Percentiles rank a stretch among this genome's conserved stretches.
Conservation (phyloP, 2,329 filamentous ascomycete species). For the Trichoderma harzianum region DNA sequence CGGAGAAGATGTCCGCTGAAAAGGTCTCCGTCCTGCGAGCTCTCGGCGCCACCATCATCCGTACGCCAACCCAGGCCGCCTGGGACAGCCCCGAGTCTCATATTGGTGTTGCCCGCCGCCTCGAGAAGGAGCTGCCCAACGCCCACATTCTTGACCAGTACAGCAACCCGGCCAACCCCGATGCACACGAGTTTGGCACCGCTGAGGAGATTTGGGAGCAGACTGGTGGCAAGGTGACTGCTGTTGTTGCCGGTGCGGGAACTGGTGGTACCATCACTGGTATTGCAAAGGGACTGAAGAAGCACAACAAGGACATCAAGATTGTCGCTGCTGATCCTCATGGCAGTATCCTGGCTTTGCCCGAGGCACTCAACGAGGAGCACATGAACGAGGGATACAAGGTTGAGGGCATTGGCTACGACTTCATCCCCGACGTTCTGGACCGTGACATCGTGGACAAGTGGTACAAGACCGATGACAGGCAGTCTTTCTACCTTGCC, state of each 20-base stretch:
- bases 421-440: constrained; percentile 94
- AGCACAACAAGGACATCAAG: constrained; percentile 82
- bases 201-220: constrained; percentile 96
- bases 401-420: constrained; percentile 97
- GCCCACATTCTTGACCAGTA: constrained; percentile 98
- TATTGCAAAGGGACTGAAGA: constrained; percentile 77
- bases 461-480: constrained; percentile 98
- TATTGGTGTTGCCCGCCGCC: constrained; percentile 85
- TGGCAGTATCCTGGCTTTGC: constrained; percentile 85
- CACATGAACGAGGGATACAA: constrained; percentile 85
- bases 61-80: constrained; percentile 92
- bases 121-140: constrained; percentile 95
- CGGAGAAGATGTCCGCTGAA: constrained; percentile 98
- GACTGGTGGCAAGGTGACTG: constrained; percentile 76
- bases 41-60: constrained; percentile 93
- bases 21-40: constrained; percentile 95
- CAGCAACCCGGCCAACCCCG: constrained; percentile 83
- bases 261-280: constrained; percentile 96
- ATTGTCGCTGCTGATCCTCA: constrained; percentile 90
- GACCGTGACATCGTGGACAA: constrained; percentile 76
- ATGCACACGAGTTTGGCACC: constrained; percentile 90
- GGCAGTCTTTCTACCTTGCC: constrained; percentile 87
- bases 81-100: constrained; percentile 94
- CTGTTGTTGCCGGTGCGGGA: constrained; percentile 85
- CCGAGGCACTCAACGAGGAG: constrained; percentile 73